Evolutionary conservation across 192 early-diverging fungal genomes (phyloP).

Genomic region (Kappamyces sp.): DNA sequence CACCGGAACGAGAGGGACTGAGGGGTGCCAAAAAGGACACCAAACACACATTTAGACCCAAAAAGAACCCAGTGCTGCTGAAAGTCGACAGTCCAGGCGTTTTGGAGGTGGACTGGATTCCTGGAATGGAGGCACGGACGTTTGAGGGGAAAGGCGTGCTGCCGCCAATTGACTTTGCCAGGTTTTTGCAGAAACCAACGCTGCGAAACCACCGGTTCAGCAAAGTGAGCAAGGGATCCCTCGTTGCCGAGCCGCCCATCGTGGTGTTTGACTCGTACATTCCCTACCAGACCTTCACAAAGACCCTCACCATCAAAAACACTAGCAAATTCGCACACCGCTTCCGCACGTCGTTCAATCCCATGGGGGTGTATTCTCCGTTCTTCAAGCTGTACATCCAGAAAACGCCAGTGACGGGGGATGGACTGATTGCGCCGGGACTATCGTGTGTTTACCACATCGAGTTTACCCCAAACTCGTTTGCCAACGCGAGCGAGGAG

Average conservation of each 20-base stretch:
- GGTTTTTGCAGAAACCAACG: not conserved
- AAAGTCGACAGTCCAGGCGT: not conserved
- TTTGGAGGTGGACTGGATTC: slow-evolving; percentile 1
- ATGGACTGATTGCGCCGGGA: slow-evolving; percentile 44
- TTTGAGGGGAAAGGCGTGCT: too few species aligned
- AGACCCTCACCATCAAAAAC: slow-evolving; percentile 41
- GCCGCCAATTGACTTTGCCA: not conserved
- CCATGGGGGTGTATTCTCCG: not conserved
- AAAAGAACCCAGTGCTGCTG: not conserved
- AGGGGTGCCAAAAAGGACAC: too few species aligned
- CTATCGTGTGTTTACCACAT: slow-evolving; percentile 36
- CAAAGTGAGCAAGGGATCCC: not conserved
- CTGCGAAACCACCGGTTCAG: not conserved
- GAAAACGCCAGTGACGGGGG: slow-evolving; percentile 23
- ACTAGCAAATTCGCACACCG: slow-evolving; percentile 28
- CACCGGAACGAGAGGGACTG: too few species aligned
- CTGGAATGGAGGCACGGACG: not conserved
- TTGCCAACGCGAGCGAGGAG: slow-evolving; percentile 31
- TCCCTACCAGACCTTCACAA: slow-evolving; percentile 38
- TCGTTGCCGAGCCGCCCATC: slow-evolving; percentile 32
- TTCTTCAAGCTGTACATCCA: slow-evolving; percentile 29
- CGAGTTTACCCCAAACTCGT: slow-evolving; percentile 36
- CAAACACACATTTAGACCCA: not conserved
- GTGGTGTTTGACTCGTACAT: slow-evolving; percentile 39
- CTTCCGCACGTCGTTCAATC: slow-evolving; percentile 23